Base-by-base conservation (phyloP, 257 asterid species). In the Anisodus acutangulus region DNA sequence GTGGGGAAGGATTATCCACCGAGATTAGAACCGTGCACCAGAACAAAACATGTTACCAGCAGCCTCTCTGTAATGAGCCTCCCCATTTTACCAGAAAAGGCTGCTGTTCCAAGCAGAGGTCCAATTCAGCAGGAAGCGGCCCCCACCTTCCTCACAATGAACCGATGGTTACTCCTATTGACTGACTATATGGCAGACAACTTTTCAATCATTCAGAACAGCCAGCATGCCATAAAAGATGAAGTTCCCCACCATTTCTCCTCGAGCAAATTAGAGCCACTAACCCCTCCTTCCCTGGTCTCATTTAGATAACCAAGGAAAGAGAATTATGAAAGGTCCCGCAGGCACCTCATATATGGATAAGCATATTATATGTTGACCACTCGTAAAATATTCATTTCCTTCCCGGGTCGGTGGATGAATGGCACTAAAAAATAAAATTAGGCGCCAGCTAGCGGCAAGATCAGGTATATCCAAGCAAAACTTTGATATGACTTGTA, bases 21-120 rank as follows among this genome's bases (percentile, higher is more conserved):
- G 5, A 26, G 7, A 22, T 51, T 51, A 12, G 63, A 76, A 76
- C 15, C 63, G 8, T 26, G 41, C 64, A 39, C 63, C 62, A 1
- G 9, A 13, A 26, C 26, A 53, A 8, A 26, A 15, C 26, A 53
- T 26, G 64, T 8, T 26, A 26, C 64, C 64, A 53, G 82, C 82
- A 53, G 26, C 64, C 47, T 53, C 82, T 78, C 64, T 53, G 10
- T 12, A 53, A 78, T 78, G 64, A 53, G 26, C 64, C 82, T 78
- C 64, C 64, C 82, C 7, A 22, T 26, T 53, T 78, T 15, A 78
- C 82, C 63, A 53, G 64, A 78, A 78, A 78, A n/a, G 64, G 37
- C 31, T 17, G 49, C 64, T 76, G 64, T 78, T 76, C 13, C 81
- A 76, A 76, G 63, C 81, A 74, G 80, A 49, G 80, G 80, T 53